Conservation (phyloP, 176 grass and related monocot species). For the Hsuehochloa calcarea region DNA sequence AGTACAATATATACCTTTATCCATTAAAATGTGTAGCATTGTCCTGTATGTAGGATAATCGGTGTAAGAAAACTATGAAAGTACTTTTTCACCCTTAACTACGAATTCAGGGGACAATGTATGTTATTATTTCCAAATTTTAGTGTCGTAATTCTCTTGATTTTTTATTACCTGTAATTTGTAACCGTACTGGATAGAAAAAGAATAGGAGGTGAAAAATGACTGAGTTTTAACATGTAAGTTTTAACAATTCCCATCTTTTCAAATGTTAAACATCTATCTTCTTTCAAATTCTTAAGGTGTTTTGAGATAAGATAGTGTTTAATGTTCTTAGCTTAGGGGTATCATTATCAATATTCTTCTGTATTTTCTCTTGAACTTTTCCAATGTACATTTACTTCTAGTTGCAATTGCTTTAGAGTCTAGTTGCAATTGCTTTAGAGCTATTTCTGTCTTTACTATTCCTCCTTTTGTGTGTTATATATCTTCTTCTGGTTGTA, state of each 20-base stretch:
- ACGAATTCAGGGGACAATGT: no score
- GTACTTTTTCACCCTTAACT: no score
- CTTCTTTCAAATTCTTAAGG: neutral
- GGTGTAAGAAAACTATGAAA: no score
- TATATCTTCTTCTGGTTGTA: neutral
- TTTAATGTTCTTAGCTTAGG: neutral
- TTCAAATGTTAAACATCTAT: neutral
- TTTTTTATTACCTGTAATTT: no score
- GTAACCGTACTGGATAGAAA: no score
- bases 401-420: neutral
- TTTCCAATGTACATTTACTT: neutral
- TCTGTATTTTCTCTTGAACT: neutral
- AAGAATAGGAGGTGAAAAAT: no score
- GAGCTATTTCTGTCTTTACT: neutral
- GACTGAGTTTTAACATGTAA: neutral
- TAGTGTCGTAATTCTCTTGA: no score
- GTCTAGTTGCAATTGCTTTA: neutral
- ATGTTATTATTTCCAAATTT: no score
- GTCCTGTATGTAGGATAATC: no score
- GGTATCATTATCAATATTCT: neutral
- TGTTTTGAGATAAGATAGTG: neutral
- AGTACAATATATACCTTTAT: no score
- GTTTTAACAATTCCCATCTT: neutral
- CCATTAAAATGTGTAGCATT: no score
- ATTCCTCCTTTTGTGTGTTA: conserved; percentile 8